These are phyloP conservation scores for Nicotiana attenuata DNA, from an alignment of 257 asterid genomes.

Conservation along the genomic window DNA sequence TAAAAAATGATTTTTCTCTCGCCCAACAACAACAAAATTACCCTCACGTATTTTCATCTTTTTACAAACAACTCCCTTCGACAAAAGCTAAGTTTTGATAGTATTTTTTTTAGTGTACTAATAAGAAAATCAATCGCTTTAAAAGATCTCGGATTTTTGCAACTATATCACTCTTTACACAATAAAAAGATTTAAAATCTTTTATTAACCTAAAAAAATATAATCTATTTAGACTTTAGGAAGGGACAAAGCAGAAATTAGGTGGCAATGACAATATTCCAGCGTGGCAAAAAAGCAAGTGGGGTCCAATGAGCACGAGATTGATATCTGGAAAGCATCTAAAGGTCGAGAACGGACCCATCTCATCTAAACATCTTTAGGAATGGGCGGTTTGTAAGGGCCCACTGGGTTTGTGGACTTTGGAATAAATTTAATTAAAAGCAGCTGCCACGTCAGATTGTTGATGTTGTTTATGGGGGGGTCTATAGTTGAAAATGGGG, in stretches of 20 bases:
- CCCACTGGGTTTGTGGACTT: not conserved
- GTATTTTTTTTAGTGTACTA: no score
- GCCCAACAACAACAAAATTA: no score
- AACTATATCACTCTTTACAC: not conserved
- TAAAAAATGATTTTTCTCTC: no score
- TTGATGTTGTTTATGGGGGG: not conserved
- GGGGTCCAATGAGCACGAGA: slow-evolving; percentile 38
- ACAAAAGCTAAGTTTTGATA: not conserved
- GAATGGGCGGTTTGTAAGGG: slow-evolving; percentile 4
- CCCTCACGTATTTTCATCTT: not conserved
- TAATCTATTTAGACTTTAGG: not conserved
- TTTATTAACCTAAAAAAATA: no score
- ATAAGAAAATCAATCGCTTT: not conserved
- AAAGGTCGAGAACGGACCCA: slow-evolving; percentile 24
- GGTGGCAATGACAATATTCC: slow-evolving; percentile 42
- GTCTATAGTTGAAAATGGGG: not conserved
- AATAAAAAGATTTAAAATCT: not conserved
- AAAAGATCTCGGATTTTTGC: not conserved
- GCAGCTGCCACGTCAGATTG: not conserved
- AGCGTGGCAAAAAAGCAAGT: slow-evolving; percentile 36
- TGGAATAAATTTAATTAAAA: not conserved
- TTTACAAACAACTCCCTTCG: not conserved
- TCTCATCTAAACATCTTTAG: slow-evolving; percentile 10
- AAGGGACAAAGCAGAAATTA: not conserved
- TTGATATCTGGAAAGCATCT: slow-evolving; percentile 25